phyloP scores from a whole-genome alignment of 2,329 filamentous ascomycete genomes.

The Colletotrichum sp. region DNA sequence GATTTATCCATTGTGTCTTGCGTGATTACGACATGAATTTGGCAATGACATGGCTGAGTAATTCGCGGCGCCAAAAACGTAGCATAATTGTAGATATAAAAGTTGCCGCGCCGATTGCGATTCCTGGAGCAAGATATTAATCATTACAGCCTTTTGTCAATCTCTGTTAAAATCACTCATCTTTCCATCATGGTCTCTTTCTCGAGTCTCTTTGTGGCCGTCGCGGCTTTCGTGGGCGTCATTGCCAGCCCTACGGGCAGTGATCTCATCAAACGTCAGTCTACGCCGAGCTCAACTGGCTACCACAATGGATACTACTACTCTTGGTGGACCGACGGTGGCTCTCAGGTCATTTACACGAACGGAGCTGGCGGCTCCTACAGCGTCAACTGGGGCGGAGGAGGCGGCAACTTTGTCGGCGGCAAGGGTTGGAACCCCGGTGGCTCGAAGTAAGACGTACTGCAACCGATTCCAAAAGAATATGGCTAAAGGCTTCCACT shows the following conservation, averaged over 20 bases:
- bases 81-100: not conserved
- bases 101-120: not conserved
- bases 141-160: not conserved
- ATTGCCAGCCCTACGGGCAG: not conserved
- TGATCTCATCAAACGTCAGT: slow-evolving; percentile 9
- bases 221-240: not conserved
- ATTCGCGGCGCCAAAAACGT: not conserved
- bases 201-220: not conserved
- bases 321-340: slow-evolving; percentile 48
- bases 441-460: slow-evolving; percentile 31
- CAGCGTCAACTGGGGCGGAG: slow-evolving; percentile 44
- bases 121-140: not conserved
- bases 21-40: not conserved
- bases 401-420: slow-evolving; percentile 56
- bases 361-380: slow-evolving; percentile 48
- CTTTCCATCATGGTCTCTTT: not conserved
- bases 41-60: not conserved
- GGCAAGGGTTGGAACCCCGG: slow-evolving; percentile 65
- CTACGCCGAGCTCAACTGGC: slow-evolving; percentile 28
- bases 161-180: no score
- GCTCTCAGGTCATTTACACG: slow-evolving; percentile 42
- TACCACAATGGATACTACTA: slow-evolving; percentile 46
- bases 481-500: not conserved
- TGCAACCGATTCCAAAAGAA: not conserved
- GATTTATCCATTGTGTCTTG: not conserved